These are phyloP conservation scores for Imleria badia DNA, from an alignment of 768 basidiomycete species.

Conservation along the genomic window DNA sequence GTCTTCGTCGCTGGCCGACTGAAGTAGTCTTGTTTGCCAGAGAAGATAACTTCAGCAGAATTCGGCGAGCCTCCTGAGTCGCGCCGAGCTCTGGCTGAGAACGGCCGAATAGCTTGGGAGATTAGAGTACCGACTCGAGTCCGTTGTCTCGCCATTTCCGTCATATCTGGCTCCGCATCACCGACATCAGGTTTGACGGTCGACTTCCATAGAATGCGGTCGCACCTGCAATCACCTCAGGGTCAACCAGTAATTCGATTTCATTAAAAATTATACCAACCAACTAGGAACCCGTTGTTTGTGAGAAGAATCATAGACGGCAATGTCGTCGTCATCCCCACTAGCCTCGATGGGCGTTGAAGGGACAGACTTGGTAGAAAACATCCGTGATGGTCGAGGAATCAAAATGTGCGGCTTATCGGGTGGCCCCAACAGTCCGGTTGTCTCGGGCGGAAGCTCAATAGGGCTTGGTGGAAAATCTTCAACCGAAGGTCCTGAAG, in stretches of 20 bases:
- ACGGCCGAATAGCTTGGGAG: constrained; percentile 51
- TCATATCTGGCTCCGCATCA: constrained; percentile 39
- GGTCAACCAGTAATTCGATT: constrained; percentile 1
- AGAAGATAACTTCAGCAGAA: constrained; percentile 20
- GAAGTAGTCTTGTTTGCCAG: constrained; percentile 23
- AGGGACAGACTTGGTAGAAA: constrained; percentile 31
- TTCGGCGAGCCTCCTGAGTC: constrained; percentile 36
- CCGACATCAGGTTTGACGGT: constrained; percentile 53
- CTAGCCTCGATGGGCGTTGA: constrained; percentile 37
- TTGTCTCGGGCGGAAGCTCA: constrained; percentile 11
- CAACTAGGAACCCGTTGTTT: constrained; percentile 86
- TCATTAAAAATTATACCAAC: constrained; percentile 39
- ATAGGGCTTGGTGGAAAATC: constrained; percentile 23
- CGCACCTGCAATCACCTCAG: constrained; percentile 55
- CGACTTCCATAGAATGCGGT: constrained; percentile 81
- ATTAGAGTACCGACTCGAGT: constrained; percentile 55
- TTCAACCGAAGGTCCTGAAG: constrained; percentile 25
- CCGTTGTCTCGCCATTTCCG: constrained; percentile 35
- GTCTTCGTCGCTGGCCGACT: constrained; percentile 17
- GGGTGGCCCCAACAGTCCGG: constrained; percentile 19
- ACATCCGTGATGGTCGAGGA: constrained; percentile 28
- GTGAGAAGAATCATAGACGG: constrained; percentile 77
- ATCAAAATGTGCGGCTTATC: constrained; percentile 22
- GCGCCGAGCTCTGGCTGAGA: constrained; percentile 38
- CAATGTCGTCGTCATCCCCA: constrained; percentile 46